Percentiles rank a stretch among this genome's conserved stretches.
Evolutionary conservation across 345 rosid species (phyloP).

Genomic region (Kernera saxatilis): DNA sequence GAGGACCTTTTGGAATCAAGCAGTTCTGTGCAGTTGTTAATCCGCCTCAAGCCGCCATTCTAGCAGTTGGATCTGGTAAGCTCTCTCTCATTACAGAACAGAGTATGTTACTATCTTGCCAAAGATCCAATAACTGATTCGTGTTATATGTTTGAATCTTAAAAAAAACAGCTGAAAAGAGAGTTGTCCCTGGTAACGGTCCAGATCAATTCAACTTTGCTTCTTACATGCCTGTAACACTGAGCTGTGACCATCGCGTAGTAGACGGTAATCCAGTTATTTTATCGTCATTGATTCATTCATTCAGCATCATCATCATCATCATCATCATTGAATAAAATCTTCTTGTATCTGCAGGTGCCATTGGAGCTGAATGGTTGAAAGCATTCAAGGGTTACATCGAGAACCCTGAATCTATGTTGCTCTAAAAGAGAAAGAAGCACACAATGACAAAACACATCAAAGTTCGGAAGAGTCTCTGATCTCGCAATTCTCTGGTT

Average conservation of each 20-base stretch:
- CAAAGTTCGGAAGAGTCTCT: constrained; percentile 14
- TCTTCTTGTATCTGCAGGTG: constrained; percentile 41
- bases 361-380: constrained; percentile 96
- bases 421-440: constrained; percentile 41
- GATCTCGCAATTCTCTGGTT: not conserved
- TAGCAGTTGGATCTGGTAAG: constrained; percentile 92
- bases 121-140: not conserved
- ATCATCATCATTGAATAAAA: not conserved
- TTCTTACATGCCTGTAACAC: constrained; percentile 79
- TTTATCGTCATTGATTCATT: not conserved
- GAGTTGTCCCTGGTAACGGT: constrained; percentile 72
- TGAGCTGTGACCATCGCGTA: constrained; percentile 99
- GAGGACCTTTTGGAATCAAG: constrained; percentile 89
- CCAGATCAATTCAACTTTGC: constrained; percentile 61
- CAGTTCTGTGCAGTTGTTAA: constrained; percentile 93
- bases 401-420: constrained; percentile 94
- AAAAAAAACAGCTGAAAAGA: constrained; percentile 70
- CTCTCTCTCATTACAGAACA: not conserved
- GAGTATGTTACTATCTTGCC: not conserved
- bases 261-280: constrained; percentile 54
- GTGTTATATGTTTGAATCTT: not conserved
- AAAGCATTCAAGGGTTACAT: constrained; percentile 90
- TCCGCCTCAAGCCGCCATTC: constrained; percentile 96
- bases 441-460: not conserved
- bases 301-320: not conserved